These are phyloP conservation scores for Diaporthe capsici DNA, from an alignment of 2,329 filamentous ascomycete species.

Conservation along the genomic window DNA sequence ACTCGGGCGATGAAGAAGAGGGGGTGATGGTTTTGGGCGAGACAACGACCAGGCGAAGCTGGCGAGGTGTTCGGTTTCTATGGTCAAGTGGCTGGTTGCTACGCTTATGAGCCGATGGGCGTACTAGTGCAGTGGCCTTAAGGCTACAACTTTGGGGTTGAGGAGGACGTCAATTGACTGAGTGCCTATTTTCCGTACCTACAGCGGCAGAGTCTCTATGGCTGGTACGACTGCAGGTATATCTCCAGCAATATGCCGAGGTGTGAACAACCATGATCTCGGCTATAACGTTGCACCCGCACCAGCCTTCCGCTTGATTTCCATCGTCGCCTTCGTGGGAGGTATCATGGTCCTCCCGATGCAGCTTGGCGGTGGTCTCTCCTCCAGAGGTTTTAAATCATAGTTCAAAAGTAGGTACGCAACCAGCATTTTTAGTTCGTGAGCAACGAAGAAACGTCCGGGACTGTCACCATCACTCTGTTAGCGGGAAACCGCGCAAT, in stretches of 20 bases:
- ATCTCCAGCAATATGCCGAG: background rate
- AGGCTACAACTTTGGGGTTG: too few species aligned
- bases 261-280: background rate
- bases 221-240: background rate
- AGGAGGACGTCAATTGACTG: too few species aligned
- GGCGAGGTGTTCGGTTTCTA: background rate
- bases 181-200: background rate
- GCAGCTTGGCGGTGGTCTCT: slow-evolving; percentile 58
- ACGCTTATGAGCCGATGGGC: background rate
- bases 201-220: too few species aligned
- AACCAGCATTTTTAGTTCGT: slow-evolving; percentile 69
- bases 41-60: background rate
- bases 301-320: slow-evolving; percentile 46
- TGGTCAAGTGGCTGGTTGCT: too few species aligned
- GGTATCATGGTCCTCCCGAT: slow-evolving; percentile 60
- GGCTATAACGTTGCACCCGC: slow-evolving; percentile 4
- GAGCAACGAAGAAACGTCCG: slow-evolving; percentile 69
- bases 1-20: too few species aligned
- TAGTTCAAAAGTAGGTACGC: slow-evolving; percentile 66
- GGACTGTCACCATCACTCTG: slow-evolving; percentile 51
- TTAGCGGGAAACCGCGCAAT: background rate
- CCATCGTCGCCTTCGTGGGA: slow-evolving; percentile 50
- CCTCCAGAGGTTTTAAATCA: slow-evolving; percentile 60
- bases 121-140: too few species aligned
- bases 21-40: background rate